These are phyloP conservation scores for Esteya vermicola DNA, from an alignment of 2,329 filamentous ascomycete species.

Conservation along the genomic window DNA sequence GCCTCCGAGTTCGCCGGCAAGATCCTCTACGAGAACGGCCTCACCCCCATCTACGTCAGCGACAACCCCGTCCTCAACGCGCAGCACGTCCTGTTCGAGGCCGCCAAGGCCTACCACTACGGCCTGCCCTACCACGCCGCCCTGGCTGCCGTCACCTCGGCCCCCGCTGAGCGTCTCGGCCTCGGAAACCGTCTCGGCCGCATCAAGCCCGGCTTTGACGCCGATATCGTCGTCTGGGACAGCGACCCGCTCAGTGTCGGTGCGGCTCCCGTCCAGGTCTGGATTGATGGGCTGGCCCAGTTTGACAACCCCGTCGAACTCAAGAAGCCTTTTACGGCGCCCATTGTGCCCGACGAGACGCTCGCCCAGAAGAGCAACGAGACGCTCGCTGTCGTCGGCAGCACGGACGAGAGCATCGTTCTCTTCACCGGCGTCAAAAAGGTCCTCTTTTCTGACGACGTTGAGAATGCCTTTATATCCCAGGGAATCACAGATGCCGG, in stretches of 20 bases:
- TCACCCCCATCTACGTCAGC: conserved; percentile 55
- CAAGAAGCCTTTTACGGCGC: conserved; percentile 27
- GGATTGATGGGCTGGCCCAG: conserved; percentile 48
- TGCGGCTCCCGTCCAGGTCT: conserved; percentile 45
- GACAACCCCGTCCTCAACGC: conserved; percentile 59
- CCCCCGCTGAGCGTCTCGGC: conserved; percentile 42
- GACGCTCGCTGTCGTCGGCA: conserved; percentile 24
- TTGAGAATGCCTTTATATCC: conserved; percentile 14
- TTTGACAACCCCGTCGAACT: conserved; percentile 40
- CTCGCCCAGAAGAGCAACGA: conserved; percentile 19
- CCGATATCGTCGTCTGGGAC: conserved; percentile 49
- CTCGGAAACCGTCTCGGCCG: conserved; percentile 45
- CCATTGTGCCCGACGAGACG: conserved; percentile 24
- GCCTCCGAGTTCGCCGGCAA: conserved; percentile 54
- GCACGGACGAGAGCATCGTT: conserved; percentile 16
- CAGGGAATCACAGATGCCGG: too few species aligned
- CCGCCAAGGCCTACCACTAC: conserved; percentile 44
- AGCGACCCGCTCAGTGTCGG: conserved; percentile 46
- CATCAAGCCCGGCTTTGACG: conserved; percentile 46
- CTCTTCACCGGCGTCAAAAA: conserved; percentile 43
- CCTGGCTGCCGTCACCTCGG: conserved; percentile 41
- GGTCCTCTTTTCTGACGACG: conserved; percentile 32
- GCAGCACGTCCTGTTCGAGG: conserved; percentile 54
- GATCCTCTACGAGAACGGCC: conserved; percentile 46
- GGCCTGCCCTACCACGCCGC: conserved; percentile 47